Conservation (phyloP, 139 green algal genomes). For the Chlorella vulgaris region DNA sequence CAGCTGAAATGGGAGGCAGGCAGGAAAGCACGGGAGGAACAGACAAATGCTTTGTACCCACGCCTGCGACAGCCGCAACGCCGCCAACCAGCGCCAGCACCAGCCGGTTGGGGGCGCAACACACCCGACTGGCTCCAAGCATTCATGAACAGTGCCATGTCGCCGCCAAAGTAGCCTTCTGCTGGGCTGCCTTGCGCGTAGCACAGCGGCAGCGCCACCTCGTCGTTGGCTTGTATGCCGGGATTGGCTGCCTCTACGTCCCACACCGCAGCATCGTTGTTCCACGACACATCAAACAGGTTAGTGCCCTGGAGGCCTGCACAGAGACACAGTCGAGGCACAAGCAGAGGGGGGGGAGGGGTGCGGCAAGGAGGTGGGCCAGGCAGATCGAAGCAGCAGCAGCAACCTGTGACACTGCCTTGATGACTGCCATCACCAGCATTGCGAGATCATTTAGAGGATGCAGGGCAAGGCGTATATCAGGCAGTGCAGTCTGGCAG, state of each 20-base stretch:
- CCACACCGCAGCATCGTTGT: constrained; percentile 12
- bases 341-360: not conserved
- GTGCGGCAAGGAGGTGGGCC: not conserved
- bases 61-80: not conserved
- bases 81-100: not conserved
- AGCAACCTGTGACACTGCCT: too few relatives aligned
- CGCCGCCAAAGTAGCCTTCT: constrained; percentile 8
- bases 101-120: too few relatives aligned
- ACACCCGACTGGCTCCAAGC: constrained; percentile 8
- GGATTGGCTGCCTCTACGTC: constrained; percentile 7
- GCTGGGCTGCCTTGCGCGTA: constrained; percentile 2
- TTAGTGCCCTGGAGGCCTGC: constrained; percentile 16
- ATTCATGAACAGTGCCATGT: constrained; percentile 13
- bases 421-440: too few relatives aligned
- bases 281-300: not conserved
- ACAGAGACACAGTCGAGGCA: not conserved
- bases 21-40: not conserved
- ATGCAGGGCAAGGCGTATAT: too few relatives aligned
- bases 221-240: not conserved
- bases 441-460: too few relatives aligned
- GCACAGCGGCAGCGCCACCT: constrained; percentile 22
- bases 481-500: too few relatives aligned
- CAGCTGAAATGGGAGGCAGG: not conserved
- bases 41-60: not conserved
- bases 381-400: too few relatives aligned